Evolutionary conservation across 345 rosid genomes (phyloP), one percentile per base, ranked within the genome.

Genomic region (Limnanthes douglasii): DNA sequence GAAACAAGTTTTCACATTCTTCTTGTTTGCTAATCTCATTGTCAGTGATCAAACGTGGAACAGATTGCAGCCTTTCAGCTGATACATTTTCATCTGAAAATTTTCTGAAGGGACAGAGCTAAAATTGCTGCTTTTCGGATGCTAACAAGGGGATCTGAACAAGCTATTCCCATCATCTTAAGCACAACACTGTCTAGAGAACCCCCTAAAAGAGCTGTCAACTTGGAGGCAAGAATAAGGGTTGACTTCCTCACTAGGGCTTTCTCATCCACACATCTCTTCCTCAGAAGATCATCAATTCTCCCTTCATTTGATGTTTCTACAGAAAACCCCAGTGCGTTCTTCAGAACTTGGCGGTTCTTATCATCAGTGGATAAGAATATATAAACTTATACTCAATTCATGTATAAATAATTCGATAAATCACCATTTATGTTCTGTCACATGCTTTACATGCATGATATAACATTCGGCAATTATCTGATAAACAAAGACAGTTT

Each of bases 81-180:
- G 59, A 64, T 22, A 79, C 82, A 54, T 28, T 56, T 61, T 60
- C 66, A 53, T 90, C 78, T 22, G 73, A 53, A 63, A 65, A 72
- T 45, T 48, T 61, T 60, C 79, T 74, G 42, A 74, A 74, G 11
- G 2, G 94, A 88, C 33, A 88, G 73, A 18, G 94, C 94, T 25
- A 74, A 72, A 50, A 69, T 53, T 15, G 94, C 94, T 30, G 84
- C 94, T 61, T 79, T 90, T 37, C 98, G 69, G 19, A 74, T 84
- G 66, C 95, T 90, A 37, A 90, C 76, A 33, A 90, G 94, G 4
- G 94, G 80, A 54, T 88, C 97, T 3, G 84, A 88, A 52, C 95
- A 88, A 54, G 97, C 85, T 46, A 76, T 66, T 29, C 85, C 95
- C 69, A 79, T 56, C 8, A 64, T 74, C 57, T 76, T 84, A 24